Base-by-base conservation (phyloP, 805 yeast species). In the Spathaspora sp. region DNA sequence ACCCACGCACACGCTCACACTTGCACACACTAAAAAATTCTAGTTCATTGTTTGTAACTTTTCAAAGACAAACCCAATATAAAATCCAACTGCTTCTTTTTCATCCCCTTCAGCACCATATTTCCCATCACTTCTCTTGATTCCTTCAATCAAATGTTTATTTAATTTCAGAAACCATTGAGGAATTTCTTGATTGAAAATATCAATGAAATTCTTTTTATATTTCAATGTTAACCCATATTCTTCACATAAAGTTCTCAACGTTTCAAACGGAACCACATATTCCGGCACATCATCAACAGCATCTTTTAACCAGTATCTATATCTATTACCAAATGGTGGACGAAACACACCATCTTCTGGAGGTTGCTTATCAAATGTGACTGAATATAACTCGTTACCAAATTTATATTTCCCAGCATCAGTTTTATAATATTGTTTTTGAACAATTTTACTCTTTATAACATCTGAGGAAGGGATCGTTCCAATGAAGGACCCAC, bases 231-330 rank as follows among this genome's bases (percentile, higher is more conserved):
- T 86, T 55, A 93, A 68, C 12, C 89, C 89, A 65, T 83, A 88
- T 52, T 90, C 96, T 62, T 86, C 89, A 44, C 97, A 96, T 50
- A 93, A 70, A 51, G 86, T 81, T 66, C 96, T 78, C 52, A 94
- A 81, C 1, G 85, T 81, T 61, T 93, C 97, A 68, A 94, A 91
- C 1, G 97, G 98, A 6, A 94, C 97, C 5, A 94, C 96, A 62
- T 87, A 94, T 63, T 94, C 99, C 0, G 98, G 98, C 20, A 94
- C 97, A 60, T 94, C 86, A 55, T 90, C 97, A 47, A 94, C 93
- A 0, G 99, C 99, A 70, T 94, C 99, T 57, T 84, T 84, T 52
- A 94, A 72, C 70, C 76, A 89, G 65, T 88, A 94, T 49, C 81
- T 82, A 67, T 94, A 94, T 60, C 81, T 77, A 66, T 92, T 87